Base-by-base conservation (phyloP, 2,329 filamentous ascomycete species). In the Metarhizium sp. region DNA sequence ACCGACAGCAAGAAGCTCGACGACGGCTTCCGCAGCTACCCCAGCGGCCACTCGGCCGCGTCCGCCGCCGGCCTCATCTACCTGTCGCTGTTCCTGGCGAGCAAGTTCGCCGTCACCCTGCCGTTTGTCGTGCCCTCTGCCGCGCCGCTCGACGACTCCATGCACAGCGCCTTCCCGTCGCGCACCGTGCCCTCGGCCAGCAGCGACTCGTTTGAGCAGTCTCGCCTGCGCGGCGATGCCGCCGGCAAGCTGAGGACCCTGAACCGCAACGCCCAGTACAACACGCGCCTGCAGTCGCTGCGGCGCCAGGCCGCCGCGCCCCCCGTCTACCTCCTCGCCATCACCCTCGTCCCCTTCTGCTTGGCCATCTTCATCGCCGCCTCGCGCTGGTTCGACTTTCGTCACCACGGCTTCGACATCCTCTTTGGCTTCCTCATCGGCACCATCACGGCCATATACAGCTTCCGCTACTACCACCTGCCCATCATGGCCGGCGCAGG, bases 391-490 rank as follows among this genome's bases (percentile, higher is more conserved):
- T 91, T 86, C 57, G 86, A 96, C 69, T 95, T 86, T 73, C 84
- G 89, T 43, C 92, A 97, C 69, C 88, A 92, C 67, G 91, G 86
- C n/a, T 92, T 96, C 67, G 92, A 97, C 61, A 88, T 96, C 60
- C 72, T 96, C 2, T 90, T 88, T 59, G 92, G 92, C n/a, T 87
- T 86, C 55, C 61, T 88, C 13, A 87, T 96, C 59, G 92, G 92
- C 8, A 78, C 86, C 14, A 71, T 84, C 48, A 81, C 81, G 42
- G 81, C 88, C 20, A 85, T 85, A 67, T 84, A 92, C 62, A 81
- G 85, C 3, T 96, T 96, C 74, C 79, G 88, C 29, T 90, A 86
- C 74, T 96, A 96, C 67, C 90, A 96, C 66, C 73, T 94, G 10
- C 90, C 91, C 0, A 84, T 95, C 59, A 64, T 61, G 25, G 64